phyloP scores from a whole-genome alignment of 2,329 filamentous ascomycete genomes.

The Ophiostoma piceae region DNA sequence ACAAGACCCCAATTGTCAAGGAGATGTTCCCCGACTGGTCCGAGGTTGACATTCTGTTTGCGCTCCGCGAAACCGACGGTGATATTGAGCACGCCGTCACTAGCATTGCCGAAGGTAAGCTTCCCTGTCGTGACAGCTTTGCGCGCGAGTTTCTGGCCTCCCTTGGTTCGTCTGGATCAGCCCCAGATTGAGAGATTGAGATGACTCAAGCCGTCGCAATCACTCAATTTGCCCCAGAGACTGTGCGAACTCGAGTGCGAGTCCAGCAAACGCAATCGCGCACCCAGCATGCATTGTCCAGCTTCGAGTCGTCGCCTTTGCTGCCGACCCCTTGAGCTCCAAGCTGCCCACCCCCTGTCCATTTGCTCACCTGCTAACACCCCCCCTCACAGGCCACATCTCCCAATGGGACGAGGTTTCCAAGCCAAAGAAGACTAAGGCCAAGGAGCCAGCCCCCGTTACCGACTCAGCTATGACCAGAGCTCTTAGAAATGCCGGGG shows the following conservation, averaged over 20 bases:
- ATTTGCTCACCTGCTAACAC: not conserved
- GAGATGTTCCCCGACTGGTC: constrained; percentile 96
- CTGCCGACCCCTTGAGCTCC: not conserved
- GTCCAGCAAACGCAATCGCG: constrained; percentile 6
- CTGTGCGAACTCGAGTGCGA: not conserved
- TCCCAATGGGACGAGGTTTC: constrained; percentile 81
- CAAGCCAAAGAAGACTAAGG: constrained; percentile 68
- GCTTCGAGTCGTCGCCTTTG: not conserved
- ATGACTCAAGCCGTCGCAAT: not conserved
- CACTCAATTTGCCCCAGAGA: not conserved
- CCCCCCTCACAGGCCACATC: constrained; percentile 56
- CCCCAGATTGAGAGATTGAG: not conserved
- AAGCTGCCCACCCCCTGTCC: not conserved
- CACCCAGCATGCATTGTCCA: not conserved
- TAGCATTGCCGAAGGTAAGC: constrained; percentile 70
- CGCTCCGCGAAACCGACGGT: constrained; percentile 80
- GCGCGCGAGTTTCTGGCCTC: not conserved
- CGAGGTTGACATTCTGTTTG: constrained; percentile 88
- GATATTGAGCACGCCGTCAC: constrained; percentile 70
- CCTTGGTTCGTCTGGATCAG: not conserved
- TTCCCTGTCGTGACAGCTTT: not conserved
- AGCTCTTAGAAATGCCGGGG: constrained; percentile 56
- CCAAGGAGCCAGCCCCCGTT: constrained; percentile 56
- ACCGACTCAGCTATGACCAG: constrained; percentile 45
- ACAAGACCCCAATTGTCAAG: constrained; percentile 74